Evolutionary conservation across 768 basidiomycete genomes (phyloP).

Genomic region (Termitomyces sp.): DNA sequence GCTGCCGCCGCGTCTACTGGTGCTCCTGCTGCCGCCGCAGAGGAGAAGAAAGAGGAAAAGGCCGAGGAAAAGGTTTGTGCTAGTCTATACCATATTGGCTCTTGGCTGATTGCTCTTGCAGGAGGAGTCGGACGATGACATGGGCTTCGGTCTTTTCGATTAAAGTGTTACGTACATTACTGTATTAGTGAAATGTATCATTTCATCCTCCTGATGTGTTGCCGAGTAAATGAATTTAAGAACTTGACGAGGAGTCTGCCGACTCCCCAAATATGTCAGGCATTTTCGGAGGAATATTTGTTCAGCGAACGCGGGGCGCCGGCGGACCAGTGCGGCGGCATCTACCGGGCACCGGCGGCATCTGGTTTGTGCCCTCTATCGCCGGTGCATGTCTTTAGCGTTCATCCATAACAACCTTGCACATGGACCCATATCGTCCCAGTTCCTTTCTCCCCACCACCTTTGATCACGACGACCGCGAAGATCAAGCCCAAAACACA

Average conservation of each 20-base stretch:
- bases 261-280: no score
- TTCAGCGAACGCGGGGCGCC: slow-evolving; percentile 10
- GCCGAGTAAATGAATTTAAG: neutral
- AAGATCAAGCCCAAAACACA: slow-evolving; percentile 27
- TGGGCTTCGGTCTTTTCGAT: slow-evolving; percentile 99
- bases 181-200: slow-evolving; percentile 6
- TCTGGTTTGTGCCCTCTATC: slow-evolving; percentile 20
- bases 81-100: slow-evolving; percentile 2
- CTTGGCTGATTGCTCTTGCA: slow-evolving; percentile 24
- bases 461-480: slow-evolving; percentile 25
- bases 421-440: slow-evolving; percentile 36
- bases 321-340: slow-evolving; percentile 20
- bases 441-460: slow-evolving; percentile 18
- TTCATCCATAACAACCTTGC: slow-evolving; percentile 17
- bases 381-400: slow-evolving; percentile 18
- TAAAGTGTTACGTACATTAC: slow-evolving; percentile 33
- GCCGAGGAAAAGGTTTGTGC: slow-evolving; percentile 77
- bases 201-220: neutral
- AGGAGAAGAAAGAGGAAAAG: slow-evolving; percentile 87
- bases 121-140: slow-evolving; percentile 97
- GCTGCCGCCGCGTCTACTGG: slow-evolving; percentile 50
- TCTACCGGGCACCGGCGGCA: slow-evolving; percentile 30
- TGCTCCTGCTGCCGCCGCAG: slow-evolving; percentile 55
- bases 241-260: no score
- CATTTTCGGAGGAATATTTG: neutral